phyloP scores from a whole-genome alignment of 257 asterid genomes.

The Mitragyna speciosa region DNA sequence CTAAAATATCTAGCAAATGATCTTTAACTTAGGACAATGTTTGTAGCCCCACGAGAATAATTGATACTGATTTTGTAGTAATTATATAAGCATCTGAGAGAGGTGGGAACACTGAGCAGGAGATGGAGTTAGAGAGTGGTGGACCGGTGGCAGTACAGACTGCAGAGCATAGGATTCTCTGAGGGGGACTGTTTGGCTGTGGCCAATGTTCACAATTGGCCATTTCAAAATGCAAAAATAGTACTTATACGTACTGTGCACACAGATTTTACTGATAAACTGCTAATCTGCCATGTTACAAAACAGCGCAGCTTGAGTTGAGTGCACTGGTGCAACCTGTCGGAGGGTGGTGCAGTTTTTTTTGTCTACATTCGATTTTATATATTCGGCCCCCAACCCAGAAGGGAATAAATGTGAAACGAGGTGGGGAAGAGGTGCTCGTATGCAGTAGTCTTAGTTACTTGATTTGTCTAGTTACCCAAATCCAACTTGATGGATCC shows the following conservation, averaged over 20 bases:
- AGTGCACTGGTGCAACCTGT: slow-evolving; percentile 15
- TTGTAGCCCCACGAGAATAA: neutral
- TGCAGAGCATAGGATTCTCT: slow-evolving; percentile 27
- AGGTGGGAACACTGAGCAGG: slow-evolving; percentile 5
- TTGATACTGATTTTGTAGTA: neutral
- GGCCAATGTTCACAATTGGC: neutral
- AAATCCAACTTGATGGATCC: slow-evolving; percentile 8
- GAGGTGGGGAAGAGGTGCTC: neutral
- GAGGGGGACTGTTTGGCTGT: neutral
- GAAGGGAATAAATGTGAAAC: slow-evolving; percentile 12
- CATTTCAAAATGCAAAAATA: neutral
- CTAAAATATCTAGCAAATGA: neutral
- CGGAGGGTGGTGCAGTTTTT: slow-evolving; percentile 11
- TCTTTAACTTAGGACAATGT: neutral
- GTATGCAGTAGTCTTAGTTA: neutral
- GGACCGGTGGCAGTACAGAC: neutral
- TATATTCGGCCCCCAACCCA: slow-evolving; percentile 5
- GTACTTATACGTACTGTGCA: neutral
- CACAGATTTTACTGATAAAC: slow-evolving; percentile 5
- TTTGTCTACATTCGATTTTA: slow-evolving; percentile 5
- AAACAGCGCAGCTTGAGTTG: neutral
- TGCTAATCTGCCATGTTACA: neutral
- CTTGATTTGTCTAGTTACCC: neutral
- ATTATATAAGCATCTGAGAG: neutral
- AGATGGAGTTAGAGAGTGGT: neutral